These are phyloP conservation scores for Xylariales sp. DNA, from an alignment of 2,329 filamentous ascomycete genomes.

Conservation along the genomic window DNA sequence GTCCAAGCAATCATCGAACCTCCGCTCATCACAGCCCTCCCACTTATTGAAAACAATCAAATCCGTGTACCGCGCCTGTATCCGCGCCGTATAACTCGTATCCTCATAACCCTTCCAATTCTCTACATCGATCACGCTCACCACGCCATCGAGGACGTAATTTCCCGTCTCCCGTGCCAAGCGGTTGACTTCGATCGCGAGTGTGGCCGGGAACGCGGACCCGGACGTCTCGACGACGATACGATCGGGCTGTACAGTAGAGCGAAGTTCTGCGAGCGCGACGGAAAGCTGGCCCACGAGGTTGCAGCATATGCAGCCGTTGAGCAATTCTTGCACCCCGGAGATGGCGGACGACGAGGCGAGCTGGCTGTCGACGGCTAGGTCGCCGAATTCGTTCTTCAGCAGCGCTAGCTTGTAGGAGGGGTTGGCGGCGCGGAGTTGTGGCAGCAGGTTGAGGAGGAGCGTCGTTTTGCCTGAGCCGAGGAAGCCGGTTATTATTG, in stretches of 20 bases:
- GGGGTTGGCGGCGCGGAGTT: constrained; percentile 69
- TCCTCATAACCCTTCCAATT: constrained; percentile 94
- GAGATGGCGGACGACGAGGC: constrained; percentile 78
- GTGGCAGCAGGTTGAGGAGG: constrained; percentile 87
- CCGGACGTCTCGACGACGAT: constrained; percentile 94
- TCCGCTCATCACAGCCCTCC: constrained; percentile 69
- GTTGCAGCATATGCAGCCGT: constrained; percentile 98
- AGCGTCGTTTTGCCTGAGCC: constrained; percentile 96
- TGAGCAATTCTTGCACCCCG: constrained; percentile 87
- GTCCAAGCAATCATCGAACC: constrained; percentile 74
- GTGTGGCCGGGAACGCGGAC: constrained; percentile 79
- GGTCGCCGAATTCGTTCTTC: constrained; percentile 97
- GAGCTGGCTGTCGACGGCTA: constrained; percentile 89
- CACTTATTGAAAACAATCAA: constrained; percentile 91
- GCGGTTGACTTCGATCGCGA: constrained; percentile 86
- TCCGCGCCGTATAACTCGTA: constrained; percentile 79
- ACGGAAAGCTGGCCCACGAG: constrained; percentile 85
- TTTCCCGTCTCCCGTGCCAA: constrained; percentile 63
- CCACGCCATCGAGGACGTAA: constrained; percentile 80
- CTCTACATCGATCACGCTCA: constrained; percentile 88
- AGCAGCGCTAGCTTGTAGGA: constrained; percentile 85
- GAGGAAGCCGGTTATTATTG: constrained; percentile 92
- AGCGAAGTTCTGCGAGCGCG: constrained; percentile 70
- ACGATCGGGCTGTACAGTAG: constrained; percentile 60
- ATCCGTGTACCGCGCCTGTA: constrained; percentile 88